Evolutionary conservation across 2,329 filamentous ascomycete genomes (phyloP), one percentile per base, ranked within the genome.

Genomic region (Colletotrichum melonis): DNA sequence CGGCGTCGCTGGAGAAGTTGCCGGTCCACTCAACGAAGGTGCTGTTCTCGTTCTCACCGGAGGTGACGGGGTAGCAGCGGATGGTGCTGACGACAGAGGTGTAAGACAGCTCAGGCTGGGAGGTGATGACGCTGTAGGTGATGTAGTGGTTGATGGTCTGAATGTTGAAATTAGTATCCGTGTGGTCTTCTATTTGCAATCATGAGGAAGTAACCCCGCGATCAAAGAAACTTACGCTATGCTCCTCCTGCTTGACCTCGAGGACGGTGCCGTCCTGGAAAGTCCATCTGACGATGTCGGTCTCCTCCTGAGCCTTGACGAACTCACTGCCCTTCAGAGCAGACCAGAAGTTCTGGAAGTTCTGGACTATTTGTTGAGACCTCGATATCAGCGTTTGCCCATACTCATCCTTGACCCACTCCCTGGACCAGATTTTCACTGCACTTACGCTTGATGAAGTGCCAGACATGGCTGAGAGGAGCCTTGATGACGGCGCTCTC

Each of bases 181-280:
- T n/a, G 7, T 5, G 19, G 7, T 1, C 11, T 5, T 11, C 24
- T 8, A 16, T 62, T 46, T 28, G 38, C 6, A 7, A n/a, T 5
- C 16, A 5, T 8, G 28, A 28, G 9, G 11, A 24, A 2, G n/a
- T 5, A 6, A 22, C 38, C 16, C 28, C 11, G 28, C 57, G 28
- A 22, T 49, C 42, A 9, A n/a, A 19, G 57, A 24, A 49, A 81
- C 88, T 73, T 82, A 92, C 91, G 76, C 90, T 92, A 84, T 94
- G 92, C 85, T 93, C 92, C 83, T 94, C 92, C 85, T 92, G 91
- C 89, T 94, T 94, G 76, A 94, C 90, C 81, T 94, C 91, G 24
- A 93, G 84, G 68, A 89, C 87, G 32, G 88, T 90, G 63, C 91
- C 91, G 78, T 94, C 92, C 81, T 91, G 90, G 86, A 94, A 94